phyloP scores from a whole-genome alignment of 257 asterid species.

The Fraxinus cuspidata region DNA sequence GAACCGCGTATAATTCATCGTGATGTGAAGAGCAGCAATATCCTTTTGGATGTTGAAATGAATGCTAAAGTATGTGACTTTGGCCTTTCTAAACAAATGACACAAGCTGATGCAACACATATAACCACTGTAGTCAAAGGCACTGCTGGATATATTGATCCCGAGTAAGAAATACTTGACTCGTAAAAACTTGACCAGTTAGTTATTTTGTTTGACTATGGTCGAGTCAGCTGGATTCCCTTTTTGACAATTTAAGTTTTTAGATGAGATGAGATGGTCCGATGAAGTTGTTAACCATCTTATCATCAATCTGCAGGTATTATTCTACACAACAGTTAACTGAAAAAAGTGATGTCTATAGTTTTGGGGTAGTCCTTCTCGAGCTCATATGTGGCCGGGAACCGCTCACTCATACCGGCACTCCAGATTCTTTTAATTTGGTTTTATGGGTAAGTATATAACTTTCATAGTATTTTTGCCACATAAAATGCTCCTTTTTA shows the following conservation, averaged over 20 bases:
- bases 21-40: conserved; percentile 88
- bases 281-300: not conserved
- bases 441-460: conserved; percentile 70
- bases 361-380: conserved; percentile 91
- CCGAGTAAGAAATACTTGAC: conserved; percentile 57
- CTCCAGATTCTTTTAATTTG: conserved; percentile 90
- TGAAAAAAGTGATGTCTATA: conserved; percentile 86
- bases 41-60: conserved; percentile 82
- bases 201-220: not conserved
- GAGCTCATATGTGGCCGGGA: conserved; percentile 96
- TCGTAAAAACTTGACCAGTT: not conserved
- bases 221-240: not conserved
- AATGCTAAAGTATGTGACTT: conserved; percentile 89
- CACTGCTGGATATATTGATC: conserved; percentile 97
- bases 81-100: conserved; percentile 86
- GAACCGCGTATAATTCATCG: conserved; percentile 87
- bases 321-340: conserved; percentile 86
- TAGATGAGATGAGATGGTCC: not conserved
- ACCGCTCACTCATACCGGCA: conserved; percentile 83
- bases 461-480: not conserved
- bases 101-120: conserved; percentile 78
- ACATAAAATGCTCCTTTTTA: not conserved
- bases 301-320: conserved; percentile 51
- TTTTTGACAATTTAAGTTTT: not conserved
- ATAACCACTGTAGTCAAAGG: conserved; percentile 87